Evolutionary conservation across 2,329 filamentous ascomycete species (phyloP), one percentile per base, ranked within the genome.

Genomic region (Neobulgaria alba): DNA sequence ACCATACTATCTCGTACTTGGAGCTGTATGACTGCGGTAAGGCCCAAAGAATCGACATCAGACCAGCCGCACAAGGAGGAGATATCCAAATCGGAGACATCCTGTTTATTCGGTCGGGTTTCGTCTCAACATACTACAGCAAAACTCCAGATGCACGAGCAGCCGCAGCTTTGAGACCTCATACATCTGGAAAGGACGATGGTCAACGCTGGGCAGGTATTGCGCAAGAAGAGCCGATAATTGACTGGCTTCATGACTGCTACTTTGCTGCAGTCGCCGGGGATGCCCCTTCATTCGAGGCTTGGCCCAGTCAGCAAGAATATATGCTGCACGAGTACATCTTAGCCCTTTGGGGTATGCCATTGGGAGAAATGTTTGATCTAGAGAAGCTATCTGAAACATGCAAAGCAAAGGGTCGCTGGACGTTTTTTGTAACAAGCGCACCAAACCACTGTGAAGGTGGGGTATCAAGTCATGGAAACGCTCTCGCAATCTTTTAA

Each of bases 11-110:
- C 33, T 47, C 54, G 3, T 52, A 43, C 32, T 26, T 43, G 2
- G 54, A 57, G 38, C 45, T 59, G 29, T 36, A 51, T 39, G 52
- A 46, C 7, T 54, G 51, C 15, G 55, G 53, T 0, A 57, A 53
- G 36, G 32, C 49, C 4, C 57, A 59, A 47, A 54, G 54, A 4
- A 48, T 59, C 7, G 55, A 58, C 18, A 56, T 58, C n/a, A 44
- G 56, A 14, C 56, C 56, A 7, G 48, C 50, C 8, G 39, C 63
- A 3, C 69, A 75, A 51, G 67, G 66, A 7, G 71, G 68, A 0
- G 61, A 68, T 46, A 58, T 73, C 20, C 55, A 62, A n/a, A 69
- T 72, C 40, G 72, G 72, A 8, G 72, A 75, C 46, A 66, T 75
- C 23, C 56, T 75, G 3, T 61, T 75, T 47, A 61, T 73, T 18